Evolutionary conservation across 2,329 filamentous ascomycete genomes (phyloP).

Genomic region (Incumbomyces lentus): DNA sequence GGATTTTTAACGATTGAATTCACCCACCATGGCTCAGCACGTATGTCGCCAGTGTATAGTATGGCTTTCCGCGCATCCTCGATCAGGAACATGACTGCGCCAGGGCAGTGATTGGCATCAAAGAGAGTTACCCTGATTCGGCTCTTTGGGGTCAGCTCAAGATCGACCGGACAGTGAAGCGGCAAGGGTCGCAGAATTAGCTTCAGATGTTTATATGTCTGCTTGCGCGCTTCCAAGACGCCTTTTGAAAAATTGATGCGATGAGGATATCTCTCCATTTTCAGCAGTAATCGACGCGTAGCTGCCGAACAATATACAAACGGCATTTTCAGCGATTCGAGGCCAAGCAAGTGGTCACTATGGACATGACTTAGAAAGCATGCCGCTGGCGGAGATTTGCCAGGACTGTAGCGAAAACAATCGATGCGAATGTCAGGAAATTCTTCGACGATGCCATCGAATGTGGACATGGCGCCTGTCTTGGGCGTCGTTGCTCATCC

Average conservation of each 20-base stretch:
- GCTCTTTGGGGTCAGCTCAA: constrained; percentile 61
- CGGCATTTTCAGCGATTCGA: constrained; percentile 64
- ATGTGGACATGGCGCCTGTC: constrained; percentile 57
- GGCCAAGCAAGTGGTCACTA: constrained; percentile 74
- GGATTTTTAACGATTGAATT: constrained; percentile 62
- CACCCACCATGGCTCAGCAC: constrained; percentile 78
- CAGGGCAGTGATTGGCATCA: constrained; percentile 85
- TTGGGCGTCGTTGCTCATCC: too few relatives aligned
- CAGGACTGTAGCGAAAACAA: constrained; percentile 57
- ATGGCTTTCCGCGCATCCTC: constrained; percentile 62
- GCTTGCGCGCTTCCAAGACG: constrained; percentile 61
- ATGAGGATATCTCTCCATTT: constrained; percentile 67
- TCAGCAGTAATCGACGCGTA: constrained; percentile 68
- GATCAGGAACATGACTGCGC: constrained; percentile 86
- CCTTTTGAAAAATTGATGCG: constrained; percentile 72
- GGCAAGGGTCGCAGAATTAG: constrained; percentile 70
- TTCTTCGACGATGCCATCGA: constrained; percentile 60
- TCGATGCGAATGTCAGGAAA: constrained; percentile 78
- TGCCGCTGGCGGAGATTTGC: constrained; percentile 55
- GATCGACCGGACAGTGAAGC: constrained; percentile 63
- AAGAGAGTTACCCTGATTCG: constrained; percentile 73
- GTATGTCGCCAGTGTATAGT: constrained; percentile 80
- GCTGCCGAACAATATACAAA: constrained; percentile 87
- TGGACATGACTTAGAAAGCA: constrained; percentile 91
- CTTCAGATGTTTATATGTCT: constrained; percentile 66